Evolutionary conservation across 2,329 filamentous ascomycete genomes (phyloP).

Genomic region (Aspergillus fischeri): DNA sequence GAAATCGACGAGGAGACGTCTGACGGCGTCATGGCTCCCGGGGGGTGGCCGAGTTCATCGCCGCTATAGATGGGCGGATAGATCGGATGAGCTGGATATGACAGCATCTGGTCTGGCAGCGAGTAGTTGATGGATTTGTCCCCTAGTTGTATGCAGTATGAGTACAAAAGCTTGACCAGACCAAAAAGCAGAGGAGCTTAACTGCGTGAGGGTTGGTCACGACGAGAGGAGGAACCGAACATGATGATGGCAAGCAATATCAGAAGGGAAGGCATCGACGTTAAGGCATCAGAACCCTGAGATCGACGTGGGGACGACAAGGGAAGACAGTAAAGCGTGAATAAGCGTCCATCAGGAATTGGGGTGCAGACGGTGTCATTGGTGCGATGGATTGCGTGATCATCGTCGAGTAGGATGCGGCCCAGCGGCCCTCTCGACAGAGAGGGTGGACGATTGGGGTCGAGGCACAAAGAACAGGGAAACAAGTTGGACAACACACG

Average conservation of each 20-base stretch:
- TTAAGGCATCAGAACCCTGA: background rate
- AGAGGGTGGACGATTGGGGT: background rate
- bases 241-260: background rate
- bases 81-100: conserved; percentile 35
- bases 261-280: background rate
- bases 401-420: conserved; percentile 12
- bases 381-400: conserved; percentile 36
- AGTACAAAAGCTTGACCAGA: conserved; percentile 12
- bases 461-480: background rate
- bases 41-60: conserved; percentile 33
- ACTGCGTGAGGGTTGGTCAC: conserved; percentile 1
- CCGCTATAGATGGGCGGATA: conserved; percentile 36
- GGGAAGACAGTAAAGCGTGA: conserved; percentile 10
- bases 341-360: conserved; percentile 20
- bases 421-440: background rate
- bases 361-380: conserved; percentile 28
- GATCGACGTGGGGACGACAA: conserved; percentile 8
- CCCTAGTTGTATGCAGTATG: conserved; percentile 23
- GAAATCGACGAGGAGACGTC: conserved; percentile 42
- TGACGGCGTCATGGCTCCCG: conserved; percentile 37
- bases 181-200: background rate
- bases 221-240: conserved; percentile 13
- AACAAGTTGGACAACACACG: background rate
- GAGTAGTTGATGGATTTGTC: conserved; percentile 38
- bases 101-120: conserved; percentile 35